Base-by-base conservation (phyloP, 768 basidiomycete species). In the Lyophyllum semitale region DNA sequence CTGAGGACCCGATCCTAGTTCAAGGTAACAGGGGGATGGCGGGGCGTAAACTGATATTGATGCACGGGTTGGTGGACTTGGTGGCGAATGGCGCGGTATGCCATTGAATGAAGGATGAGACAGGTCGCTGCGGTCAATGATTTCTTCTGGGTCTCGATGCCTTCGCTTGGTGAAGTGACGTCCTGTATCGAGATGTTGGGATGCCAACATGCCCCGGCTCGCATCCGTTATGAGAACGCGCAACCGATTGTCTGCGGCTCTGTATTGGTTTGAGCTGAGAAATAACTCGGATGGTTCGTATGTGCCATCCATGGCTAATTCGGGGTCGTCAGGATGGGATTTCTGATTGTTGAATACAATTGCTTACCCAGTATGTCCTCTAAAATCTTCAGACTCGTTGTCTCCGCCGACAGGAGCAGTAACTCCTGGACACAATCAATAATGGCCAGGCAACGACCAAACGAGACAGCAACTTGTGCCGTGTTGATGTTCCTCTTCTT, bases 351-450 rank as follows among this genome's bases (percentile, higher is more conserved):
- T n/a, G n/a, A n/a, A n/a, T n/a, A n/a, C n/a, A n/a, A n/a, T n/a
- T n/a, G n/a, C 64, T 53, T 61, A 73, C 75, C 77, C 52, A 79
- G 72, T 26, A 81, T 68, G 42, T 83, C 80, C 47, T 75, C 66
- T 30, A 84, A 68, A 51, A 80, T 77, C 47, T 77, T 70, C n/a
- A 76, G 59, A 33, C 70, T 76, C 3, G 77, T 79, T 0, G 72
- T 69, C 1, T 80, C 82, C 29, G 82, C 73, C n/a, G 59, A 83
- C 80, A 2, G 81, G 82, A 1, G 80, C 79, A 0, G 78, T 69
- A 23, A 82, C 74, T 33, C 62, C 72, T 71, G 44, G 35, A n/a
- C 13, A 3, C 35, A 37, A 11, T n/a, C n/a, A n/a, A n/a, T 37
- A 13, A 37, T 11, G 4, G 35, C 12, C 35, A 37, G n/a, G 13